A percentile compares a stretch with the other conserved stretches of the same genome.
Conservation (phyloP, 495 filamentous ascomycete genomes). For the Clavariopsis aquatica region DNA sequence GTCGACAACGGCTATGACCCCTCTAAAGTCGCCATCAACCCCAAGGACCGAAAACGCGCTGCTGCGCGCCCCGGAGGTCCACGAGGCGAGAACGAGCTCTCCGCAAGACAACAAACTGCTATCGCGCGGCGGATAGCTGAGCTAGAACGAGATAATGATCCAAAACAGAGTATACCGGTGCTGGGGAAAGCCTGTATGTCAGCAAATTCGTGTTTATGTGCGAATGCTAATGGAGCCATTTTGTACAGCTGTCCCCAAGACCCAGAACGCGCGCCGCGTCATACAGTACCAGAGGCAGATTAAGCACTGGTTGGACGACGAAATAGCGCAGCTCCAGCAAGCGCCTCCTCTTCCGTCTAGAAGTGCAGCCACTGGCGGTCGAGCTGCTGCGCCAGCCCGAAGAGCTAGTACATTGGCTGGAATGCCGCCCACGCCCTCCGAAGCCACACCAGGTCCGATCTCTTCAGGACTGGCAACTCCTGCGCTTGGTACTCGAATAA, state of each 20-base stretch:
- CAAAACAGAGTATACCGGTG: conserved; percentile 68
- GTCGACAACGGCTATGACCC: conserved; percentile 68
- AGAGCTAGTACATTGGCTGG: conserved; percentile 7
- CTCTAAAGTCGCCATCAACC: conserved; percentile 59
- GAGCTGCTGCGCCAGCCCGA: conserved; percentile 1
- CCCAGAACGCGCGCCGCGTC: conserved; percentile 30
- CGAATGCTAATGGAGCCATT: neutral
- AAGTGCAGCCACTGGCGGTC: neutral
- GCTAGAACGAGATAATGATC: conserved; percentile 76
- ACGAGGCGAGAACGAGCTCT: conserved; percentile 59
- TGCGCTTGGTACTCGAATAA: neutral
- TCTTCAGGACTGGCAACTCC: neutral
- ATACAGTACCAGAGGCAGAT: conserved; percentile 32
- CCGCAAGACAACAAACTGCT: conserved; percentile 73
- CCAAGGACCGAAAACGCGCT: conserved; percentile 65
- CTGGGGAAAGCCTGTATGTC: conserved; percentile 44
- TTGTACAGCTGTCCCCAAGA: conserved; percentile 22
- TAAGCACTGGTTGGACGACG: conserved; percentile 37
- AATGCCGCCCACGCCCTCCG: conserved; percentile 26
- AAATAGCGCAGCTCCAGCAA: conserved; percentile 34
- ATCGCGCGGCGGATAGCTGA: conserved; percentile 74
- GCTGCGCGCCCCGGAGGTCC: conserved; percentile 54
- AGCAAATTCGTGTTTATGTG: neutral
- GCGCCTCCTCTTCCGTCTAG: conserved; percentile 5
- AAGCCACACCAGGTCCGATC: conserved; percentile 24